Conservation (phyloP, 2,329 filamentous ascomycete species). For the Aspergillus cejpii region DNA sequence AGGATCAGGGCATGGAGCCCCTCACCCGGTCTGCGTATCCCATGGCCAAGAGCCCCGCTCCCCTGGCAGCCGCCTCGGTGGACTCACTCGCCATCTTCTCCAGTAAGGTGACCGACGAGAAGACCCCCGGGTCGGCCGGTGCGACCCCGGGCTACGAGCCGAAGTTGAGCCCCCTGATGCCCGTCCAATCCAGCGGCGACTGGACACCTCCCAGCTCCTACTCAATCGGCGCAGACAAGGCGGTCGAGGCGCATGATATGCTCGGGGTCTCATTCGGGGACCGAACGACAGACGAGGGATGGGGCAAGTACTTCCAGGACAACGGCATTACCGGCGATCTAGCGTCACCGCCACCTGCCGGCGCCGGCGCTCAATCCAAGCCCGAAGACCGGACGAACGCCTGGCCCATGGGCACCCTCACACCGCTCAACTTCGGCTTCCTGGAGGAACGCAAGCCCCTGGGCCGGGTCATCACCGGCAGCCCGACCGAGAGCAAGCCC, state of each 20-base stretch:
- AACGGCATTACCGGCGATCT: slow-evolving; percentile 19
- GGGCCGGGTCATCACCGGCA: slow-evolving; percentile 37
- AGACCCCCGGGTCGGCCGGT: slow-evolving; percentile 24
- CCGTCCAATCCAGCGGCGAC: slow-evolving; percentile 27
- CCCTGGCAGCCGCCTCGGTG: slow-evolving; percentile 28
- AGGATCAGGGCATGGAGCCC: slow-evolving; percentile 42
- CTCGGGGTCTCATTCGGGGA: slow-evolving; percentile 27
- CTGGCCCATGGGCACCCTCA: slow-evolving; percentile 37
- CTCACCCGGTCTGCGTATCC: slow-evolving; percentile 39
- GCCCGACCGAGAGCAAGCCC: slow-evolving; percentile 36
- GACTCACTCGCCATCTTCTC: slow-evolving; percentile 40
- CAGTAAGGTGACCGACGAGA: slow-evolving; percentile 31
- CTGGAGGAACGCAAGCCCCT: slow-evolving; percentile 37
- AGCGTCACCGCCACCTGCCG: slow-evolving; percentile 22
- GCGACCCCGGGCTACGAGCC: slow-evolving; percentile 16
- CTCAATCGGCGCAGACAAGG: slow-evolving; percentile 17
- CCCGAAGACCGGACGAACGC: slow-evolving; percentile 36
- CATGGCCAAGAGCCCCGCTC: slow-evolving; percentile 41
- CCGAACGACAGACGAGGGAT: slow-evolving; percentile 43
- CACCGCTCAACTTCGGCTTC: slow-evolving; percentile 33
- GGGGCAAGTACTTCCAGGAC: slow-evolving; percentile 45
- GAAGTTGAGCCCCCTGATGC: slow-evolving; percentile 23
- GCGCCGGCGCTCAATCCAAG: slow-evolving; percentile 9
- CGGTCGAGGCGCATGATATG: slow-evolving; percentile 14
- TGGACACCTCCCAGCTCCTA: slow-evolving; percentile 19